Evolutionary conservation across 345 rosid genomes (phyloP).

Genomic region (Rhizophora apiculata): DNA sequence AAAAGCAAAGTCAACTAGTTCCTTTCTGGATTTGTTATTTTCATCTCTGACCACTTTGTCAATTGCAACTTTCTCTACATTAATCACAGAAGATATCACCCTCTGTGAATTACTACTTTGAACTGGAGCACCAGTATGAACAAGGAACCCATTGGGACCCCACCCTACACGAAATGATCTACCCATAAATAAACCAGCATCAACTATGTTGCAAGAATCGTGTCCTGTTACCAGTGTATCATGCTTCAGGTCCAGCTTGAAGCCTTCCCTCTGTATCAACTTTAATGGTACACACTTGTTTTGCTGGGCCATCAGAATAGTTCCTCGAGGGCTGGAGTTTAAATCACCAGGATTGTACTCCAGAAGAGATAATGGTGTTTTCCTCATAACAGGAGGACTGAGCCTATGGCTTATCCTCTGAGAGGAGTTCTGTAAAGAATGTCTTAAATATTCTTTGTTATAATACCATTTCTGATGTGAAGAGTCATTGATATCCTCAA

Average conservation of each 20-base stretch:
- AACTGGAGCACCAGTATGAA: constrained; percentile 71
- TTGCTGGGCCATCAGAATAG: constrained; percentile 74
- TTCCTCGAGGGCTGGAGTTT: constrained; percentile 49
- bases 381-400: constrained; percentile 48
- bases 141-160: constrained; percentile 94
- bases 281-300: constrained; percentile 55
- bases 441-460: constrained; percentile 42
- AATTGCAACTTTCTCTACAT: constrained; percentile 75
- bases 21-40: constrained; percentile 59
- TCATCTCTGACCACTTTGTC: constrained; percentile 79
- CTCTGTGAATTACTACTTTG: constrained; percentile 44
- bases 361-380: constrained; percentile 70
- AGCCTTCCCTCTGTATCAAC: constrained; percentile 55
- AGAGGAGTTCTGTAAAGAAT: constrained; percentile 39
- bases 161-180: constrained; percentile 97
- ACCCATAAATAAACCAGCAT: constrained; percentile 95
- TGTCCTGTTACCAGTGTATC: constrained; percentile 64
- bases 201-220: constrained; percentile 76
- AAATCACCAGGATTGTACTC: constrained; percentile 61
- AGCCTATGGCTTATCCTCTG: constrained; percentile 49
- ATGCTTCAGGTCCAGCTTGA: constrained; percentile 60
- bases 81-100: constrained; percentile 67
- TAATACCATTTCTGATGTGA: constrained; percentile 41
- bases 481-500: constrained; percentile 39
- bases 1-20: constrained; percentile 67